phyloP scores from a whole-genome alignment of 2,329 filamentous ascomycete species.

The Annulohypoxylon truncatum region DNA sequence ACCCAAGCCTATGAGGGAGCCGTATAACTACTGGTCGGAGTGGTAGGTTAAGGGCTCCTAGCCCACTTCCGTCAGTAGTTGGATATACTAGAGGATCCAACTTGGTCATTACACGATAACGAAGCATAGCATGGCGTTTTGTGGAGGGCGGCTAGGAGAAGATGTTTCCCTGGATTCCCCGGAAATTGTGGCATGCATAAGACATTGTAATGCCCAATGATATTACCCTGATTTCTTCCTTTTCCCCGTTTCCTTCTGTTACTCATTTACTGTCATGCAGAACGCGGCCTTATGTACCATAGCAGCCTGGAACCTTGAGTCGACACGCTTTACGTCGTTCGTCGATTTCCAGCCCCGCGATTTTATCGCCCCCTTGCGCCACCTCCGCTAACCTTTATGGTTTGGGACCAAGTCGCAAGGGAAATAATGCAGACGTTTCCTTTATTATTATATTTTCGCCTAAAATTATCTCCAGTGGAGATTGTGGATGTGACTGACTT shows the following conservation, averaged over 20 bases:
- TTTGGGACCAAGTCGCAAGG: slow-evolving; percentile 49
- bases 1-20: slow-evolving; percentile 15
- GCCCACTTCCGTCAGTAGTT: background rate
- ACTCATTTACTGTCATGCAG: slow-evolving; percentile 18
- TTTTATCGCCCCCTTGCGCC: slow-evolving; percentile 38
- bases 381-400: slow-evolving; percentile 30
- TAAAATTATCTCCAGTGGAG: slow-evolving; percentile 29
- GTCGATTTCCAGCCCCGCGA: slow-evolving; percentile 7
- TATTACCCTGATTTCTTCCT: slow-evolving; percentile 36
- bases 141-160: slow-evolving; percentile 13
- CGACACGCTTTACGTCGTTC: slow-evolving; percentile 27
- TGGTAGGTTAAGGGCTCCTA: background rate
- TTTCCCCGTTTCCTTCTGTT: slow-evolving; percentile 12
- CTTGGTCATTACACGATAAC: background rate
- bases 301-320: slow-evolving; percentile 31
- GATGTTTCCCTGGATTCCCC: slow-evolving; percentile 12
- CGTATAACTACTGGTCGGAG: background rate
- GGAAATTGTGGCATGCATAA: slow-evolving; percentile 26
- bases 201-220: background rate
- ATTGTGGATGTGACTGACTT: slow-evolving; percentile 26
- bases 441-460: slow-evolving; percentile 2
- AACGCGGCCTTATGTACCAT: slow-evolving; percentile 40
- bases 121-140: slow-evolving; percentile 19
- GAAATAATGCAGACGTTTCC: slow-evolving; percentile 33
- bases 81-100: background rate